Evolutionary conservation across 2,329 filamentous ascomycete genomes (phyloP), one percentile per base, ranked within the genome.

Genomic region (Stemphylium vesicarium): DNA sequence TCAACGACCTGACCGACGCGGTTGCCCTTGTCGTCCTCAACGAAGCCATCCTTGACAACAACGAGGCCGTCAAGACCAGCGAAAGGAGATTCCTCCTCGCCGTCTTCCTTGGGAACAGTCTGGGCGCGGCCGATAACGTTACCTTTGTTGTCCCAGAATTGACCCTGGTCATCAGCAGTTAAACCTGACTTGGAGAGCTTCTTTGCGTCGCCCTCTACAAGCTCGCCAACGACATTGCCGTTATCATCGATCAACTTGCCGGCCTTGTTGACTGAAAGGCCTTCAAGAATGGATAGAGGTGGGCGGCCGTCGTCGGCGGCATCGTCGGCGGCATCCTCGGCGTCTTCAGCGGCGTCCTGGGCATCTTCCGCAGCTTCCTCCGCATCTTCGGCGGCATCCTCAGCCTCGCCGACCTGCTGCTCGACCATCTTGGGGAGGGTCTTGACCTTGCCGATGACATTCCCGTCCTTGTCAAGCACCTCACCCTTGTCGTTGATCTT

Each of bases 401-500:
- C 58, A 29, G 64, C 67, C 33, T 71, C 71, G 11, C 66, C 68
- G 22, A 72, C 68, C 42, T 71, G 67, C 55, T 74, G 71, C 50
- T 75, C 69, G 49, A 74, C 60, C 38, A 76, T 69, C 61, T 80
- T 78, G 10, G 80, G 79, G 4, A 82, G 74, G n/a, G 81, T 78
- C 63, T 84, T 79, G 58, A 86, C 84, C 59, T 82, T 83, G 36
- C 86, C 86, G 57, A 88, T 81, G 59, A 88, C 79, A 38, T 86
- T 85, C 39, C 86, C 85, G 40, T 85, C 82, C 70, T 81, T 85
- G 69, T 87, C 85, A 66, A 87, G 79, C 51, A 88, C 84, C 65
- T 88, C 86, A 16, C 86, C 86, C 72, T 87, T 79, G 55, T 81
- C 82, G 60, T 88, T 87, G 62, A 86, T 78, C 73, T 87, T 88